A percentile compares a stretch with the other conserved stretches of the same genome.
Evolutionary conservation across 805 yeast species (phyloP).

Genomic region (Yarrowia yakushimensis): DNA sequence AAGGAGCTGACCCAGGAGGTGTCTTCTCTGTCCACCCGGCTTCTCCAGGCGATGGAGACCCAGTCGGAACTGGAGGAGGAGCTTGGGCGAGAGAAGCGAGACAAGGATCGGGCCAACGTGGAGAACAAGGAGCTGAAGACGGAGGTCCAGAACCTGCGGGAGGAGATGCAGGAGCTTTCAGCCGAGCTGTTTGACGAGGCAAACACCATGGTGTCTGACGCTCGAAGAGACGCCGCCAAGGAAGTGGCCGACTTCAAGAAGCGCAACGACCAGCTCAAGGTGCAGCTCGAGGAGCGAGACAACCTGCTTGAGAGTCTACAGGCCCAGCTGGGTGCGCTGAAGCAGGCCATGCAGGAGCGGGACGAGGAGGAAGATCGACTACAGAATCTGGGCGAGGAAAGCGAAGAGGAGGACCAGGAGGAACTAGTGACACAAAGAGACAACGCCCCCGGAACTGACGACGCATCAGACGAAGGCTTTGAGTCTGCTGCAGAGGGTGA

Average conservation of each 20-base stretch:
- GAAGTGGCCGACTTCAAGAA: constrained; percentile 50
- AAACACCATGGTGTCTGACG: constrained; percentile 76
- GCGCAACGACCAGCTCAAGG: constrained; percentile 68
- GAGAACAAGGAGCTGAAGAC: constrained; percentile 33
- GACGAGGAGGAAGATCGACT: constrained; percentile 42
- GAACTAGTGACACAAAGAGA: not conserved
- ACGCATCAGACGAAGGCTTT: not conserved
- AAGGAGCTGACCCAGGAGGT: constrained; percentile 28
- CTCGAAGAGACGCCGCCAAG: constrained; percentile 58
- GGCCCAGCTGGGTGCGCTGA: constrained; percentile 63
- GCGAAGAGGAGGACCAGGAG: not conserved
- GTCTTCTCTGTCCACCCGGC: constrained; percentile 34
- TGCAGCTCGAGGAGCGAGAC: constrained; percentile 76
- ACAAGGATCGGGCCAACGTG: constrained; percentile 28
- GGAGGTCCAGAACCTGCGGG: constrained; percentile 65
- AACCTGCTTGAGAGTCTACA: constrained; percentile 59
- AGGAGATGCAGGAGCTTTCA: constrained; percentile 76
- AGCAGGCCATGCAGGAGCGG: constrained; percentile 54
- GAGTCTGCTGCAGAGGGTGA: constrained; percentile 2
- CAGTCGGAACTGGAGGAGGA: constrained; percentile 35
- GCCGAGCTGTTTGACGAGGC: constrained; percentile 81
- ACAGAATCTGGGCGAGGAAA: not conserved
- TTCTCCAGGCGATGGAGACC: constrained; percentile 36
- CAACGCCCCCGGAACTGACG: not conserved
- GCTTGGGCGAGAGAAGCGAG: constrained; percentile 31